Percentiles rank a stretch among this genome's conserved stretches.
These are phyloP conservation scores for Discostella stelligeroides DNA, from an alignment of 108 stramenopile species.

Conservation along the genomic window DNA sequence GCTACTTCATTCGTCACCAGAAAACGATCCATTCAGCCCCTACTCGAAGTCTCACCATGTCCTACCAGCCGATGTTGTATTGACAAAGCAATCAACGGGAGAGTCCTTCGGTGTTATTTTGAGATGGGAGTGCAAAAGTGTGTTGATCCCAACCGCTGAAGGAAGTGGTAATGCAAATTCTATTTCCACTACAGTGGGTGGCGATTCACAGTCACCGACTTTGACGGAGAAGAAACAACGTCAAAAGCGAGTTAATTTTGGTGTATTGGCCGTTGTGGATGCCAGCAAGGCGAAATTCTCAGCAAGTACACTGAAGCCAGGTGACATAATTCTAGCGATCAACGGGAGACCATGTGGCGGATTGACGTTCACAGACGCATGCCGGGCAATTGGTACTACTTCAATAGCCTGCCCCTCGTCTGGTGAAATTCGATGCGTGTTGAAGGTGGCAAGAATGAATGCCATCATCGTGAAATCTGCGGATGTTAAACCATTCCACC, in stretches of 20 bases:
- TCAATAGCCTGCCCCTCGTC: slow-evolving; percentile 1
- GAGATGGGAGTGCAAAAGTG: slow-evolving; percentile 45
- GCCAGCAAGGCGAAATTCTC: slow-evolving; percentile 42
- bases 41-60: slow-evolving; percentile 24
- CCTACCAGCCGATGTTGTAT: slow-evolving; percentile 25
- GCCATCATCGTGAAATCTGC: not conserved
- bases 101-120: slow-evolving; percentile 65
- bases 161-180: too few relatives aligned
- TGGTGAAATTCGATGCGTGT: slow-evolving; percentile 19
- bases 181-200: too few relatives aligned
- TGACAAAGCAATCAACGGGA: slow-evolving; percentile 33
- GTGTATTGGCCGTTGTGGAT: slow-evolving; percentile 62
- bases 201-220: slow-evolving; percentile 19
- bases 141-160: slow-evolving; percentile 63
- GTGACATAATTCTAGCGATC: slow-evolving; percentile 73
- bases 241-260: slow-evolving; percentile 57
- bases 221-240: slow-evolving; percentile 5
- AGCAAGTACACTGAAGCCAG: slow-evolving; percentile 36
- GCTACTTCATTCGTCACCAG: slow-evolving; percentile 22
- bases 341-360: slow-evolving; percentile 54
- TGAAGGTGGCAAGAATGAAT: slow-evolving; percentile 36
- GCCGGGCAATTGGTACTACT: slow-evolving; percentile 46
- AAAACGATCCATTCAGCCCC: slow-evolving; percentile 34
- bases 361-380: slow-evolving; percentile 60
- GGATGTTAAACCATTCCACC: not conserved